Base-by-base conservation (phyloP, 805 yeast species). In the Maudiozyma turicensis region DNA sequence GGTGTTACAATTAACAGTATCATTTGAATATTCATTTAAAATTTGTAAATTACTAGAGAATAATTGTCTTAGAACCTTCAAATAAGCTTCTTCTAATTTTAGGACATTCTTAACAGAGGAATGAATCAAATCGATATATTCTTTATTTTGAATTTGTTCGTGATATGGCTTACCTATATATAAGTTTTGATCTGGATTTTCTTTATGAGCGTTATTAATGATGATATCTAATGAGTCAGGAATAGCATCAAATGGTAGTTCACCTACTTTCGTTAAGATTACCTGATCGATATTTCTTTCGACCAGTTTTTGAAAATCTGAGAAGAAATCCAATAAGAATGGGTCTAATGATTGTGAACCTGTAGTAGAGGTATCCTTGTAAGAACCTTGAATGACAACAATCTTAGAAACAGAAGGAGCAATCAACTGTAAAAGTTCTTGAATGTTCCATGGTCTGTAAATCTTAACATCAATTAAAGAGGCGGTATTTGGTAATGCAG, bases 261-360 rank as follows among this genome's bases (percentile, higher is more conserved):
- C 45, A 40, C 69, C 67, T 20, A 75, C 73, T 48, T 76, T 70
- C 20, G 83, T 73, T 45, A 84, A 76, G 14, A 89, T 69, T 20
- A 78, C 68, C 58, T 76, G 75, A 47, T 70, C 66, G 54, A 80
- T 71, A 56, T 72, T 66, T 64, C 72, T 66, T 60, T 72, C 64
- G 55, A 68, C 64, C 52, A 84, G 63, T 45, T 69, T 51, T 56
- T 72, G 62, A 67, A 76, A 70, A 46, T 79, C 78, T 46, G 80
- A 75, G 64, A 89, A 78, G 55, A 88, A 78, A 60, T 89, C 96
- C 55, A 89, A 75, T 55, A 84, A 72, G 40, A 89, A 71, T 3
- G 91, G 87, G 13, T 85, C 78, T 67, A 85, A 82, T n/a, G 68
- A 68, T 8, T 71, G 65, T 13, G 69, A 61, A 5, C 39, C 15